Conservation (phyloP, 164 flowering plant genomes). For the Santalum album region DNA sequence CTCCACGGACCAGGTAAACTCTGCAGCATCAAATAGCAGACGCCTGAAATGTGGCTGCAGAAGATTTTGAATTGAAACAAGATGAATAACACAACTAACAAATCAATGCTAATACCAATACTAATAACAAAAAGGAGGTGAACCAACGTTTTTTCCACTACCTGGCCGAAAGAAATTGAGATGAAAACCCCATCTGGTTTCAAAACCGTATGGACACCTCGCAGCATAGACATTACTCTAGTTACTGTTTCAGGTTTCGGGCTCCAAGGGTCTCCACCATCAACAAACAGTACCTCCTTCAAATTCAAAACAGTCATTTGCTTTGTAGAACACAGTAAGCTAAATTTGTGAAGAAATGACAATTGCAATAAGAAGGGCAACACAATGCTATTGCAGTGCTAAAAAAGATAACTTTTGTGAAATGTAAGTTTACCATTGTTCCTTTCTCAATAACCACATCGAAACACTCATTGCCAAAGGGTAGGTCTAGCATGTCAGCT, state of each 20-base stretch:
- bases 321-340: conserved; percentile 6
- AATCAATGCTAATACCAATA: background rate
- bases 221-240: conserved; percentile 69
- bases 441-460: conserved; percentile 96
- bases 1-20: conserved; percentile 78
- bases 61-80: conserved; percentile 8
- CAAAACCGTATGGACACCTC: conserved; percentile 71
- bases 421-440: conserved; percentile 60
- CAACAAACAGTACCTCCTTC: conserved; percentile 95
- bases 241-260: conserved; percentile 53
- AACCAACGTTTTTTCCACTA: conserved; percentile 5
- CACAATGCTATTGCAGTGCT: background rate
- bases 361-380: background rate
- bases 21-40: conserved; percentile 53
- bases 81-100: background rate
- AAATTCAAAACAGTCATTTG: conserved; percentile 17
- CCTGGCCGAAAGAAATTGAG: conserved; percentile 94
- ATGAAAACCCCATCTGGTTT: conserved; percentile 74
- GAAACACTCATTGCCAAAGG: conserved; percentile 60
- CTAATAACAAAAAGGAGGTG: background rate
- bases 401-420: background rate
- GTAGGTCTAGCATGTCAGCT: conserved; percentile 90
- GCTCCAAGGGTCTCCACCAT: conserved; percentile 96
- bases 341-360: background rate
- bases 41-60: conserved; percentile 93